Base-by-base conservation (phyloP, 352 stramenopile genomes). In the Globisporangium cederbergense region DNA sequence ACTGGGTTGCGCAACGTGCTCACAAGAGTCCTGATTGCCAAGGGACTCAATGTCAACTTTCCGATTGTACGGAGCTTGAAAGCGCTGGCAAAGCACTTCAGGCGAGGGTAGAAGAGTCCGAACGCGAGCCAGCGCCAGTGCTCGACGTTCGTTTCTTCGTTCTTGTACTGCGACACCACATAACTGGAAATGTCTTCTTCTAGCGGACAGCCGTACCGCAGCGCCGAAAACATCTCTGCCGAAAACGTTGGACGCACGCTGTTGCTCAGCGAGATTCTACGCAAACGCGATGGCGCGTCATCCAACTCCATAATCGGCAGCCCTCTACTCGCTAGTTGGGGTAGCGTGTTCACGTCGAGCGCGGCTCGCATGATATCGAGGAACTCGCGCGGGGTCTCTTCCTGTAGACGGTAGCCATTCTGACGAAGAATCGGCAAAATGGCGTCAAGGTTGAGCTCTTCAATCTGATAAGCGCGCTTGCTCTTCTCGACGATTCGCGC, bases 121-220 rank as follows among this genome's bases (percentile, higher is more conserved):
- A 72, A 68, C 9, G 66, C 60, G 20, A 68, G 40, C 66, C 66
- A 72, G 52, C 66, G 60, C 66, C 66, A 72, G 49, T n/a, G 49
- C n/a, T 60, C 56, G 1, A 28, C 9, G 11, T 54, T 54, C 10
- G 28, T 54, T 32, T 54, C 22, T n/a, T 54, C 47, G 47, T 54
- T 18, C 13, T 22, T 22, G 36, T 32, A 34, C n/a, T 25, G n/a
- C 7, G 22, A 10, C 11, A 22, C 42, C 4, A 47, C 16, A 32
- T 61, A 61, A 1, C 14, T 30, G 0, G 40, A 40, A 6, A 30
- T 9, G 16, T 61, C 56, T n/a, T 30, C 22, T 36, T 20, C 38
- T 16, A 61, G 22, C 3, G 56, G 34, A 30, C 56, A 53, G 6
- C 56, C 42, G 4, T 61, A 61, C 3, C 56, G 56, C 40, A 61